Evolutionary conservation across 163 green algal genomes (phyloP), one percentile per base, ranked within the genome.

Genomic region (Picocystis sp.): DNA sequence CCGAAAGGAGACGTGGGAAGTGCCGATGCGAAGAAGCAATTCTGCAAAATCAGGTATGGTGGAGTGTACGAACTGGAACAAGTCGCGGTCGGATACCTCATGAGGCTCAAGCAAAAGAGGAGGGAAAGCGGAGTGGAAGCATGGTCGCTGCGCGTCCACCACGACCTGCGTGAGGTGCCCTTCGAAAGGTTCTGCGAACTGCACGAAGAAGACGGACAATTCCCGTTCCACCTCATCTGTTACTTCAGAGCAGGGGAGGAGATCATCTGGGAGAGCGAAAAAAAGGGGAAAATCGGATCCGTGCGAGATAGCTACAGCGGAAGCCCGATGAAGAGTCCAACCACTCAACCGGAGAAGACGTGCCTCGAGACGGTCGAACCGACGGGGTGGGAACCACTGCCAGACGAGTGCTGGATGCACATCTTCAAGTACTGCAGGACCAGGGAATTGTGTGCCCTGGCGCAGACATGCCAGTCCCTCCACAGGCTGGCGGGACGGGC

Each of bases 351-450:
- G 44, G 44, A 25, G 9, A 25, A 9, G 6, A 25, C 22, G 8
- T 25, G 6, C 44, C 8, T 24, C 44, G 21, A 25, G 9, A 6
- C 8, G 6, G 9, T 24, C 21, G 22, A 50, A 9, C 22, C 5
- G 22, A 25, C 44, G 22, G 22, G 44, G 22, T 24, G 21, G 44
- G 22, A 23, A 23, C 44, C 55, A 43, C 56, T 76, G 53, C 68
- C 68, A 1, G 65, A 74, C 38, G 57, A 71, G 47, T 66, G 53
- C 46, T 76, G 69, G 69, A 47, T 67, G 47, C 14, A 47, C 9
- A 66, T 77, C 22, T 47, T 77, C 59, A 29, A 52, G 34, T 57
- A 60, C 56, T 55, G 71, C 45, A 57, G 52, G 1, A 60, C 69
- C 45, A 45, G 61, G 15, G 69, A 77, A 14, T 48, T 77, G 22